A percentile compares a stretch with the other conserved stretches of the same genome.
These are phyloP conservation scores for Cladosporium sp. DNA, from an alignment of 2,329 filamentous ascomycete genomes.

Conservation along the genomic window DNA sequence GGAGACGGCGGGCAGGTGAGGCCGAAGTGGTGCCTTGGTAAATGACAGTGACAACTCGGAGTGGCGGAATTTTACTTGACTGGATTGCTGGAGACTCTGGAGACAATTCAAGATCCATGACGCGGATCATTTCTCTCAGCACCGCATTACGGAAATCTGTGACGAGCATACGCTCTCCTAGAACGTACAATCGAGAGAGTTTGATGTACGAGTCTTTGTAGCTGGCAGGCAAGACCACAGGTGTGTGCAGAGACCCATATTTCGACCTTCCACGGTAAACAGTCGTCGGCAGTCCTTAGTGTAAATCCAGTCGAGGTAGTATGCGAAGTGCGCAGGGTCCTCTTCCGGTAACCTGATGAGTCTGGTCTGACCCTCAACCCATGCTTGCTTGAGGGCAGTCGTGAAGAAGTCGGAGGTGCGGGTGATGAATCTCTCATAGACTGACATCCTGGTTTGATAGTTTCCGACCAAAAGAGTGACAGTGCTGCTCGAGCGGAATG, in stretches of 20 bases:
- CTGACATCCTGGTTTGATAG: neutral
- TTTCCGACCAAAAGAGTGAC: neutral
- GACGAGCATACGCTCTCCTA: constrained; percentile 26
- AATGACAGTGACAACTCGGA: neutral
- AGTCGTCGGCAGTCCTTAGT: neutral
- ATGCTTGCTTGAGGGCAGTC: neutral
- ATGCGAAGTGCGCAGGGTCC: constrained; percentile 6
- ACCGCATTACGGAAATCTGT: constrained; percentile 24
- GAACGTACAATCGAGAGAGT: constrained; percentile 19
- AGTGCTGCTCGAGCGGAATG: neutral
- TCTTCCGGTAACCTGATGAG: neutral
- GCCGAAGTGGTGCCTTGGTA: neutral
- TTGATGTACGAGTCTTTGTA: no score
- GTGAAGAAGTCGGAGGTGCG: neutral
- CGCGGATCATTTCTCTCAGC: neutral
- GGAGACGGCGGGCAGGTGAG: neutral
- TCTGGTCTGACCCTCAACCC: neutral
- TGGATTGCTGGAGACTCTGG: neutral
- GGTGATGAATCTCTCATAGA: neutral
- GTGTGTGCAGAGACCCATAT: neutral
- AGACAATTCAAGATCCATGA: neutral
- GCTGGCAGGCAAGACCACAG: no score
- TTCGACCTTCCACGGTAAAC: no score
- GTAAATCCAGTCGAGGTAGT: constrained; percentile 28
- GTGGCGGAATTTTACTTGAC: neutral